Conservation (phyloP, 2,329 filamentous ascomycete genomes). For the Plenodomus tracheiphilus region DNA sequence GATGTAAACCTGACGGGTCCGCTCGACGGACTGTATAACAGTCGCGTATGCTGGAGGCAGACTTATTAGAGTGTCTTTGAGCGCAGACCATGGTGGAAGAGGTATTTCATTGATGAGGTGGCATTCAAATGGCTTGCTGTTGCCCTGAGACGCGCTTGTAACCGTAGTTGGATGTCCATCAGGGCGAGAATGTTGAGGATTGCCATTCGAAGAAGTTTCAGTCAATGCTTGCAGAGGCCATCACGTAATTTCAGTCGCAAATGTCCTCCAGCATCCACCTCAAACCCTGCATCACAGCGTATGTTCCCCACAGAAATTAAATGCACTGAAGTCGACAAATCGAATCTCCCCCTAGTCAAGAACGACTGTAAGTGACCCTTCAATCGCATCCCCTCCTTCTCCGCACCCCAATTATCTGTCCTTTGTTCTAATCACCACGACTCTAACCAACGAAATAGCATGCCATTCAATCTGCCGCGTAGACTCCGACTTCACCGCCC, state of each 20-base stretch:
- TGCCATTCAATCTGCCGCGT: conserved; percentile 23
- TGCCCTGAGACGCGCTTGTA: neutral
- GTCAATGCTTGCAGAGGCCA: too few species aligned
- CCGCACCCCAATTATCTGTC: too few species aligned
- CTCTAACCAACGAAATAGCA: conserved; percentile 4
- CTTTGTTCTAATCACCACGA: neutral
- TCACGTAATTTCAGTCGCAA: conserved; percentile 24
- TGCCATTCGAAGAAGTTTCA: too few species aligned
- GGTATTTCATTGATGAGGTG: neutral
- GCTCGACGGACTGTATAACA: neutral
- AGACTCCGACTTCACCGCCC: conserved; percentile 20
- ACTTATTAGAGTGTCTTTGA: neutral
- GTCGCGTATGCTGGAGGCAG: neutral
- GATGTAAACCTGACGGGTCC: neutral
- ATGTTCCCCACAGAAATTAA: conserved; percentile 27
- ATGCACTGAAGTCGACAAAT: conserved; percentile 19
- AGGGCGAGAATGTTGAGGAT: too few species aligned
- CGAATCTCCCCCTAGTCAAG: conserved; percentile 12
- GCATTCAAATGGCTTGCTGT: neutral
- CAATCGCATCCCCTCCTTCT: too few species aligned
- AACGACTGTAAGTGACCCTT: conserved; percentile 8
- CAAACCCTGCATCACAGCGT: conserved; percentile 14
- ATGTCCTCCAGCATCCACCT: conserved; percentile 20
- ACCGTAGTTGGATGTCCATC: neutral
- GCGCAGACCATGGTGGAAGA: neutral